A percentile compares a stretch with the other conserved stretches of the same genome.
Evolutionary conservation across 2,329 filamentous ascomycete species (phyloP).

Genomic region (Sporothrix mexicana): DNA sequence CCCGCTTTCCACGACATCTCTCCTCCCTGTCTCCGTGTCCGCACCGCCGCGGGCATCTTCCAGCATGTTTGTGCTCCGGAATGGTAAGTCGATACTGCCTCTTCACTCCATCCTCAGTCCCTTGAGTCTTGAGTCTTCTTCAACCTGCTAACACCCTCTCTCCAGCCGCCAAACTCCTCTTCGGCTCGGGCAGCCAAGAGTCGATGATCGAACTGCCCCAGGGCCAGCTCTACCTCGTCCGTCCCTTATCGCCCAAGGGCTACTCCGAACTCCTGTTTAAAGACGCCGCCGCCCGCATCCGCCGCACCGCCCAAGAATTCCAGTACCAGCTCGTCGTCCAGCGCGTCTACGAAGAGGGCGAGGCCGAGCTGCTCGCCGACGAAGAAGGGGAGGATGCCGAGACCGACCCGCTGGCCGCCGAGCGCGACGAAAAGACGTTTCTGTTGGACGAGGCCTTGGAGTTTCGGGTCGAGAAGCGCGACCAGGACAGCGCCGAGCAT

Average conservation of each 20-base stretch:
- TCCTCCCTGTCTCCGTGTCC: slow-evolving; percentile 2
- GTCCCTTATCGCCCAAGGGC: slow-evolving; percentile 92
- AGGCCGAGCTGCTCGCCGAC: slow-evolving; percentile 87
- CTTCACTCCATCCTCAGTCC: not conserved
- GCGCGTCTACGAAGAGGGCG: slow-evolving; percentile 95
- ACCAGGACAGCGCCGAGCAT: slow-evolving; percentile 72
- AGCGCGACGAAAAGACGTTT: slow-evolving; percentile 97
- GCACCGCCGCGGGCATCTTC: slow-evolving; percentile 15
- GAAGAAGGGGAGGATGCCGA: slow-evolving; percentile 85
- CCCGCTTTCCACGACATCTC: not conserved
- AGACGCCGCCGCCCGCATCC: slow-evolving; percentile 89
- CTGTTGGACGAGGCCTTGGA: slow-evolving; percentile 90
- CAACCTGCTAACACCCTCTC: not conserved
- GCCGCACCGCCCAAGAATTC: slow-evolving; percentile 90
- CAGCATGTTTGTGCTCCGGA: slow-evolving; percentile 53
- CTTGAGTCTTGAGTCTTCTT: not conserved
- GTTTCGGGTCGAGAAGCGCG: slow-evolving; percentile 80
- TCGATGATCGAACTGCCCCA: slow-evolving; percentile 92
- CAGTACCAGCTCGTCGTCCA: slow-evolving; percentile 98
- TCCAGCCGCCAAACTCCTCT: slow-evolving; percentile 88
- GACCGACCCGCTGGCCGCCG: slow-evolving; percentile 72
- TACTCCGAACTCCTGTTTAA: slow-evolving; percentile 99
- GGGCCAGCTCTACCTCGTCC: slow-evolving; percentile 95
- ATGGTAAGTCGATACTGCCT: slow-evolving; percentile 44
- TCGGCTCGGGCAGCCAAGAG: slow-evolving; percentile 85